phyloP scores from a whole-genome alignment of 306 rosid genomes.

The Dalbergia cultrata region DNA sequence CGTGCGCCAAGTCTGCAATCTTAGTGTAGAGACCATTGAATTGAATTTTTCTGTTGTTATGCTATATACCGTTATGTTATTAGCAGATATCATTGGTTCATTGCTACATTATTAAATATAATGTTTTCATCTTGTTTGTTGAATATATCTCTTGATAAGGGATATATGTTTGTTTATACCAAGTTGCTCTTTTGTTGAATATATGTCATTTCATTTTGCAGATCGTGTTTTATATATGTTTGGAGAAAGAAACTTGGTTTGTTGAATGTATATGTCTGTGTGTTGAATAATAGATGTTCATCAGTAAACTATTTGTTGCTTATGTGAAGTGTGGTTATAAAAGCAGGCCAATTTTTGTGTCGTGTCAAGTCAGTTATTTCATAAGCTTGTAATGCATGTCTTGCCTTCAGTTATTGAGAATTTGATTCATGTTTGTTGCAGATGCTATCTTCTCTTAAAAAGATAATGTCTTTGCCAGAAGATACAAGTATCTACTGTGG shows the following conservation, averaged over 20 bases:
- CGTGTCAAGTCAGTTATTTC: conserved; percentile 20
- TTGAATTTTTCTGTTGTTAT: not conserved
- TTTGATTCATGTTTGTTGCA: conserved; percentile 59
- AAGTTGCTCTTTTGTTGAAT: not conserved
- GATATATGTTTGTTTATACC: too few relatives aligned
- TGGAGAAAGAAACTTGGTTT: not conserved
- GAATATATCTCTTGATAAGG: not conserved
- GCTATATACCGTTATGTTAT: not conserved
- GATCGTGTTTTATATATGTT: not conserved
- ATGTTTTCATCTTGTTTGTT: not conserved
- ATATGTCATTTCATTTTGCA: not conserved
- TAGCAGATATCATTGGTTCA: not conserved
- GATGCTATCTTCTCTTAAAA: conserved; percentile 86
- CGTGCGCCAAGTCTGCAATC: not conserved
- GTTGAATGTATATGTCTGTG: not conserved
- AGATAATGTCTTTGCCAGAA: conserved; percentile 86
- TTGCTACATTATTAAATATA: not conserved
- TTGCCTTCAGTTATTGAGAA: conserved; percentile 31
- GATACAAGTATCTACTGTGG: conserved; percentile 85
- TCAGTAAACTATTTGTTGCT: conserved; percentile 13
- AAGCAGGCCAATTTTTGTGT: conserved; percentile 24
- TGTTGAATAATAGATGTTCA: conserved; percentile 3
- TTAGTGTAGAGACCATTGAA: not conserved
- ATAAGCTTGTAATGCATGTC: not conserved
- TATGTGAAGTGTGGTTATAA: conserved; percentile 6